Evolutionary conservation across 768 basidiomycete species (phyloP).

Genomic region (Kwoniella europaea): DNA sequence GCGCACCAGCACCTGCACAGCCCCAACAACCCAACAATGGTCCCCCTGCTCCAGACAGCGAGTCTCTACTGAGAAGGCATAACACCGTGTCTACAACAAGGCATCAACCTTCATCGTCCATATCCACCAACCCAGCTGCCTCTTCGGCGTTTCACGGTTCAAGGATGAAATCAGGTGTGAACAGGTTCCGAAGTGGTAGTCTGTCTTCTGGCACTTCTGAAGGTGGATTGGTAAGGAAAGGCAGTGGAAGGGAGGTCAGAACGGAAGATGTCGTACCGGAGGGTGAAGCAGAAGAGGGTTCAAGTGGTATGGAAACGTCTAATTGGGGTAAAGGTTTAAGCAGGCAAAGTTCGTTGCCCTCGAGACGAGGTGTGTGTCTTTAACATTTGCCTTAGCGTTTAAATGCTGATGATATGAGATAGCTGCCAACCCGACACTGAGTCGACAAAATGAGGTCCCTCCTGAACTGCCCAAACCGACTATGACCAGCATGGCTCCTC

Average conservation of each 20-base stretch:
- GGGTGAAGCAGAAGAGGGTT: conserved; percentile 30
- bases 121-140: conserved; percentile 44
- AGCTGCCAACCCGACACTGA: conserved; percentile 18
- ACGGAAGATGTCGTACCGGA: conserved; percentile 37
- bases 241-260: conserved; percentile 37
- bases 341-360: conserved; percentile 52
- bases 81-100: conserved; percentile 43
- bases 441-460: conserved; percentile 1
- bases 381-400: background rate
- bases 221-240: conserved; percentile 29
- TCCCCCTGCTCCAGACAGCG: conserved; percentile 43
- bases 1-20: conserved; percentile 20
- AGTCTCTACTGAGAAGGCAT: conserved; percentile 35
- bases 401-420: background rate
- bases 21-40: conserved; percentile 7
- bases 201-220: conserved; percentile 31
- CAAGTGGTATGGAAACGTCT: conserved; percentile 15
- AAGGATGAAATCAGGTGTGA: conserved; percentile 15
- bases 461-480: conserved; percentile 13
- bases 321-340: conserved; percentile 39
- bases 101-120: conserved; percentile 42
- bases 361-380: conserved; percentile 39
- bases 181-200: conserved; percentile 46
- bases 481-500: conserved; percentile 32
- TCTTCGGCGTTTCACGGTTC: conserved; percentile 45